Conservation (phyloP, 2,329 filamentous ascomycete genomes). For the Aureobasidium leucospermi region DNA sequence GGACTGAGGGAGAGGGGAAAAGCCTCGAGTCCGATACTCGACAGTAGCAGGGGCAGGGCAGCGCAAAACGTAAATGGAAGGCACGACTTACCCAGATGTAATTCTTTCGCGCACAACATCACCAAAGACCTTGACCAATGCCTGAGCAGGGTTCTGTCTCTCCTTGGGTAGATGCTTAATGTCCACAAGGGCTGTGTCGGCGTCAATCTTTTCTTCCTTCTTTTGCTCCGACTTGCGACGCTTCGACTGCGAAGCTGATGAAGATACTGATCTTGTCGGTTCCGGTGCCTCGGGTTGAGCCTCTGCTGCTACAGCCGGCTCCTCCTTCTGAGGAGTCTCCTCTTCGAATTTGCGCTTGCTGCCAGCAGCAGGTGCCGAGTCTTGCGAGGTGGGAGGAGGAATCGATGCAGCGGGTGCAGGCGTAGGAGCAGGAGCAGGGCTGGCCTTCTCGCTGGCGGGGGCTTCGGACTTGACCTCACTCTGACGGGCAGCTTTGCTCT, state of each 20-base stretch:
- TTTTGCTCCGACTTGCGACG: conserved; percentile 26
- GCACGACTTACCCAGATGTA: conserved; percentile 46
- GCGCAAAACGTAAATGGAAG: not conserved
- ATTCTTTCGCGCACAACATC: conserved; percentile 59
- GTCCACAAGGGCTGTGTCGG: conserved; percentile 27
- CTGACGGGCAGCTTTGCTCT: conserved; percentile 23
- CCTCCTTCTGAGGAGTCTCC: conserved; percentile 5
- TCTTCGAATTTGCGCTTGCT: conserved; percentile 29
- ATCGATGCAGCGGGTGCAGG: conserved; percentile 4
- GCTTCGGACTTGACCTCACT: conserved; percentile 21
- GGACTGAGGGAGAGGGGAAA: not conserved
- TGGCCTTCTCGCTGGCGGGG: conserved; percentile 1
- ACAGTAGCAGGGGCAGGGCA: not conserved
- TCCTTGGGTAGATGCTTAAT: conserved; percentile 52
- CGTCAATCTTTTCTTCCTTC: conserved; percentile 21
- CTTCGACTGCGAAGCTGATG: conserved; percentile 26
- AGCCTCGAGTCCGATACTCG: not conserved
- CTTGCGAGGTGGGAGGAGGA: conserved; percentile 8
- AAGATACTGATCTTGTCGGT: conserved; percentile 14
- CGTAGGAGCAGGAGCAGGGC: conserved; percentile 3
- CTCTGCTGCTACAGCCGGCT: not conserved
- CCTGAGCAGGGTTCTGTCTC: conserved; percentile 62
- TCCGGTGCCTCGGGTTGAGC: not conserved
- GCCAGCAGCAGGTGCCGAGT: conserved; percentile 10
- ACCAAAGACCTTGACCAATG: conserved; percentile 61